Base-by-base conservation (phyloP, 2,329 filamentous ascomycete species). In the Aspergillus ruber region DNA sequence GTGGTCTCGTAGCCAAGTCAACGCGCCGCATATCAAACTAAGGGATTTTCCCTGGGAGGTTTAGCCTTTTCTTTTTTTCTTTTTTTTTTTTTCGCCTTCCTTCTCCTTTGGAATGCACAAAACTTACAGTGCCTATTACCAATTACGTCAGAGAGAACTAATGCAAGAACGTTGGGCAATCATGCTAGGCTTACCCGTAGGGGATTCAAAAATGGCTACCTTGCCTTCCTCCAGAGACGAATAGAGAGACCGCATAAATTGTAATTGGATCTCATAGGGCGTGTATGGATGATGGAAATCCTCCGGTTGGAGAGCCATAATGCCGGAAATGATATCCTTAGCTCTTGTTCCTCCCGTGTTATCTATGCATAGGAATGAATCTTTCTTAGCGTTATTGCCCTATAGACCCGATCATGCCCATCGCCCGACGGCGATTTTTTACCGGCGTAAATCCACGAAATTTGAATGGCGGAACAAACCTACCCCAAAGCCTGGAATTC, bases 1-100 rank as follows among this genome's bases (percentile, higher is more conserved):
- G 69, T 90, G 81, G 48, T 88, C 81, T 42, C 90, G 84, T n/a
- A 96, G 75, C 90, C 90, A 96, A 2, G 90, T 95, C 59, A 96
- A 68, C 5, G 90, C 84, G 36, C 85, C 86, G 63, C 90, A 96
- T 53, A 96, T 93, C 23, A 96, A 76, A 55, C 90, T 95, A 40
- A 96, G 70, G 1, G 90, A 95, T 77, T 96, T 96, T 40, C 90
- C 90, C 76, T 86, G 53, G 9, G 42, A 47, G 43, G 10, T 43
- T 52, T 46, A 51, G 49, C 21, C 17, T 23, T 21, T 7, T n/a
- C n/a, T n/a, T n/a, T n/a, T n/a, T n/a, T n/a, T n/a, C n/a, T 20
- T 20, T 20, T 20, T 20, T 20, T 20, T 20, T 20, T 20, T 20
- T 20, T 20, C 4, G 3, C 9, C 9, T 4, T 2, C 2, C 18